A percentile compares a stretch with the other conserved stretches of the same genome.
Evolutionary conservation across 768 basidiomycete genomes (phyloP).

Genomic region (Boletellus emodensis): DNA sequence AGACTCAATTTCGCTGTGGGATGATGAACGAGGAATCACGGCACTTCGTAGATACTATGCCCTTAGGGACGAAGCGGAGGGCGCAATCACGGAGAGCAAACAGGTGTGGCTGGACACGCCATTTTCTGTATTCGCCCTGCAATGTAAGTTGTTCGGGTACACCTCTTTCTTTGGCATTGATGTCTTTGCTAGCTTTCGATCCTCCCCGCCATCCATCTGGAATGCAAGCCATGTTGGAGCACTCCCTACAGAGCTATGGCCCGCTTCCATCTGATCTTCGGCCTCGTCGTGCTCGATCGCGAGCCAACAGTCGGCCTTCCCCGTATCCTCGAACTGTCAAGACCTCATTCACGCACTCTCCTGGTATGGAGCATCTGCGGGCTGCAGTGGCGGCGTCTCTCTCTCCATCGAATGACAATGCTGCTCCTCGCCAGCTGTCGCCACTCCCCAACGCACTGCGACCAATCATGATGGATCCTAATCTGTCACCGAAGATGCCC

Average conservation of each 20-base stretch:
- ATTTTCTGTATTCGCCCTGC: conserved; percentile 66
- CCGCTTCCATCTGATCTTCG: conserved; percentile 73
- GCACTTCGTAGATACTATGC: conserved; percentile 66
- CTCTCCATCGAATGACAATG: conserved; percentile 16
- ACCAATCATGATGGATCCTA: conserved; percentile 41
- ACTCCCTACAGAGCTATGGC: conserved; percentile 66
- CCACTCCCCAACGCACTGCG: conserved; percentile 37
- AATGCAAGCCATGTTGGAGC: conserved; percentile 70
- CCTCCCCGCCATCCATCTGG: conserved; percentile 60
- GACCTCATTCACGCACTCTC: conserved; percentile 38
- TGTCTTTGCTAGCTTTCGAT: conserved; percentile 51
- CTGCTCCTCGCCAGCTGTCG: conserved; percentile 9
- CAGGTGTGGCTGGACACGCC: conserved; percentile 66
- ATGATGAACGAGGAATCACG: conserved; percentile 64
- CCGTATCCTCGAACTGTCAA: conserved; percentile 64
- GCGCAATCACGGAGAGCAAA: conserved; percentile 63
- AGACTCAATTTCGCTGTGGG: conserved; percentile 49
- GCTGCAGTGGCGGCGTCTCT: conserved; percentile 21
- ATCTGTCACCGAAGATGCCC: conserved; percentile 28
- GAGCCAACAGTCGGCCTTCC: conserved; percentile 67
- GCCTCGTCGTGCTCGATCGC: conserved; percentile 56
- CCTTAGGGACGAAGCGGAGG: conserved; percentile 63
- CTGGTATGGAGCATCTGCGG: conserved; percentile 34
- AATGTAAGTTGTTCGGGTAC: conserved; percentile 49
- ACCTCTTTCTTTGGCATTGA: conserved; percentile 1